Evolutionary conservation across 2,329 filamentous ascomycete genomes (phyloP).

Genomic region (Pleomassaria siparia): DNA sequence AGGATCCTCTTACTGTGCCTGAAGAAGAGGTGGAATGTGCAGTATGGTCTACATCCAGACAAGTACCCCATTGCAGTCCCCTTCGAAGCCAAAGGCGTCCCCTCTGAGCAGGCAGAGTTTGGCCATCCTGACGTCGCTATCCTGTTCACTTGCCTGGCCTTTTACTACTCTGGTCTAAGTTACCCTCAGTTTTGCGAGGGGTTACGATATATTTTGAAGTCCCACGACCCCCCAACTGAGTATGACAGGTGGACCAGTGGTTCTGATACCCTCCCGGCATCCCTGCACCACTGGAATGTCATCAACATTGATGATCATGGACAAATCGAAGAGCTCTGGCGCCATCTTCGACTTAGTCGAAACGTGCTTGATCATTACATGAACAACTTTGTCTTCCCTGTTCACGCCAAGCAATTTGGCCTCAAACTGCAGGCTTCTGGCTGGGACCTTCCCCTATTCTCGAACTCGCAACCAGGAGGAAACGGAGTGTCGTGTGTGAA

Average conservation of each 20-base stretch:
- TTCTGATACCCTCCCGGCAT: constrained; percentile 45
- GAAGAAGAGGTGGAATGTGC: constrained; percentile 67
- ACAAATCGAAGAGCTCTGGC: constrained; percentile 50
- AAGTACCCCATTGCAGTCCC: constrained; percentile 65
- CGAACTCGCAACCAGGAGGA: constrained; percentile 47
- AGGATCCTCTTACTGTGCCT: constrained; percentile 61
- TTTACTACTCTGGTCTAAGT: constrained; percentile 63
- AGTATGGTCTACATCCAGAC: constrained; percentile 51
- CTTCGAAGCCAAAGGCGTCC: constrained; percentile 65
- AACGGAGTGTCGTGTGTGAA: constrained; percentile 38
- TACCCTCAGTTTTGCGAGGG: constrained; percentile 52
- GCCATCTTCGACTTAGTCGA: constrained; percentile 46
- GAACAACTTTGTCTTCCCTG: constrained; percentile 65
- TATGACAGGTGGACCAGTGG: constrained; percentile 59
- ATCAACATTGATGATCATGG: constrained; percentile 61
- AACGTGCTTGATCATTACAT: constrained; percentile 65
- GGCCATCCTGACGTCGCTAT: constrained; percentile 64
- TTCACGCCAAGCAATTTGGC: constrained; percentile 64
- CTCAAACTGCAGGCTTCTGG: constrained; percentile 65
- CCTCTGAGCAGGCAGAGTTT: constrained; percentile 65
- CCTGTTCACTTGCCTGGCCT: constrained; percentile 51
- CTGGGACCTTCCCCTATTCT: constrained; percentile 64
- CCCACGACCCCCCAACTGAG: constrained; percentile 58
- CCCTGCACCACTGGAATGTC: constrained; percentile 54
- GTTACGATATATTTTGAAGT: constrained; percentile 55